Evolutionary conservation across 2,329 filamentous ascomycete genomes (phyloP).

Genomic region (Drechslera avenae): DNA sequence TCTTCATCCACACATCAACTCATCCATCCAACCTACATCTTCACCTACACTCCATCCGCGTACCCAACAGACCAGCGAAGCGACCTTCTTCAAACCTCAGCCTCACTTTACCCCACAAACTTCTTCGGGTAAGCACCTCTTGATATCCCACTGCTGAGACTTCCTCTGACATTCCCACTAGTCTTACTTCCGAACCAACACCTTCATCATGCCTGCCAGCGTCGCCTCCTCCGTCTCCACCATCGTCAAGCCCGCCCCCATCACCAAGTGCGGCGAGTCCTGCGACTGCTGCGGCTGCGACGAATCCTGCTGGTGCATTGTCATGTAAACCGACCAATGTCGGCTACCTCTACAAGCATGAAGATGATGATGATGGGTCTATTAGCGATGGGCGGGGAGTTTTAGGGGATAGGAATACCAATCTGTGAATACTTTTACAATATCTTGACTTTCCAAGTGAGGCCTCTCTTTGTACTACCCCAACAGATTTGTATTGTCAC

Average conservation of each 20-base stretch:
- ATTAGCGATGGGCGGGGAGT: not conserved
- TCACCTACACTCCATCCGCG: not conserved
- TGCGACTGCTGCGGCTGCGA: constrained; percentile 49
- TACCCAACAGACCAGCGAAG: not conserved
- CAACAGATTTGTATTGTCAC: not conserved
- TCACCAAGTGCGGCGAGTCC: constrained; percentile 41
- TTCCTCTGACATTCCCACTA: not conserved
- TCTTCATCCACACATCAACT: not conserved
- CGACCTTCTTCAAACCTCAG: not conserved
- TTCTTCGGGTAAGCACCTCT: not conserved
- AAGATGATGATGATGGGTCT: not conserved
- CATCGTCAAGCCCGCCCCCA: constrained; percentile 47
- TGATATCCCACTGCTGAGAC: not conserved
- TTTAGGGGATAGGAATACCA: not conserved
- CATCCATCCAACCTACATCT: not conserved
- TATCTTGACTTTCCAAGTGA: not conserved
- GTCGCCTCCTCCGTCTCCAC: constrained; percentile 43
- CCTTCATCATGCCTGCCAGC: constrained; percentile 40
- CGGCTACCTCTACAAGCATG: not conserved
- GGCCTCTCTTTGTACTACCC: not conserved
- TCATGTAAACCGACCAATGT: constrained; percentile 8
- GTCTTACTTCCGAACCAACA: not conserved
- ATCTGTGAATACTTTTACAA: not conserved
- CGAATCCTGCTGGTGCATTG: constrained; percentile 37
- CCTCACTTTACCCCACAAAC: not conserved